Evolutionary conservation across 805 yeast genomes (phyloP).

Genomic region (Saccharomycopsis fodiens): DNA sequence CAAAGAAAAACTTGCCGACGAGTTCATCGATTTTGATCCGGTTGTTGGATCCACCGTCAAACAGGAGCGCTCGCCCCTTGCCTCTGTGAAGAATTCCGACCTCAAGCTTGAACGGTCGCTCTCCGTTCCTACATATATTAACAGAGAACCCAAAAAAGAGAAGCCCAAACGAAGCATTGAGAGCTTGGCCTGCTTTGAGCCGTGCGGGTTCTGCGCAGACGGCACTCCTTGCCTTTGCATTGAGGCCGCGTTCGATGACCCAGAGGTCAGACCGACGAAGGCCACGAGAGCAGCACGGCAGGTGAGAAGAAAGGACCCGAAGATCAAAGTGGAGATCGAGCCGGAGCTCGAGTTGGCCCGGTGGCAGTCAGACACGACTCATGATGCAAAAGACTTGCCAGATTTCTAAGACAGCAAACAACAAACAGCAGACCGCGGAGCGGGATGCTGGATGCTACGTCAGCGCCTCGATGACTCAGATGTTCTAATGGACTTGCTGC

Average conservation of each 20-base stretch:
- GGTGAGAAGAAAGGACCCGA: neutral
- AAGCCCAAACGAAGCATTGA: neutral
- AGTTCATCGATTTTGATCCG: slow-evolving; percentile 12
- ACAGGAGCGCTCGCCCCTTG: neutral
- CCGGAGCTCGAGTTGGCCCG: neutral
- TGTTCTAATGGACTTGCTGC: too few relatives aligned
- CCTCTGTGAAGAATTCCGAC: neutral
- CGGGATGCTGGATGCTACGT: too few relatives aligned
- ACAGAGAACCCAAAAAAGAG: neutral
- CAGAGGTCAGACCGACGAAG: neutral
- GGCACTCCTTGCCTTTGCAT: slow-evolving; percentile 89
- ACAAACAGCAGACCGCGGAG: too few relatives aligned
- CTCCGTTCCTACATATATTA: slow-evolving; percentile 8
- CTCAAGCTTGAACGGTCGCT: slow-evolving; percentile 14
- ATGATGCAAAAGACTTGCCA: too few relatives aligned
- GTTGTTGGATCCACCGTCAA: slow-evolving; percentile 1
- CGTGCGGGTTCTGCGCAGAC: slow-evolving; percentile 91
- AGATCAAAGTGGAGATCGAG: neutral
- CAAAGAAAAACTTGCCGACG: neutral
- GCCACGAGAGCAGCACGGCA: neutral
- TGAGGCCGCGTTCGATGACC: slow-evolving; percentile 37
- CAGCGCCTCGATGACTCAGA: too few relatives aligned
- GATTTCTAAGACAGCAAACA: too few relatives aligned
- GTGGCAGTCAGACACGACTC: too few relatives aligned
- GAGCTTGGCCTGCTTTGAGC: slow-evolving; percentile 32